Evolutionary conservation across 2,329 filamentous ascomycete species (phyloP), one percentile per base, ranked within the genome.

Genomic region (Diplodia mutila): DNA sequence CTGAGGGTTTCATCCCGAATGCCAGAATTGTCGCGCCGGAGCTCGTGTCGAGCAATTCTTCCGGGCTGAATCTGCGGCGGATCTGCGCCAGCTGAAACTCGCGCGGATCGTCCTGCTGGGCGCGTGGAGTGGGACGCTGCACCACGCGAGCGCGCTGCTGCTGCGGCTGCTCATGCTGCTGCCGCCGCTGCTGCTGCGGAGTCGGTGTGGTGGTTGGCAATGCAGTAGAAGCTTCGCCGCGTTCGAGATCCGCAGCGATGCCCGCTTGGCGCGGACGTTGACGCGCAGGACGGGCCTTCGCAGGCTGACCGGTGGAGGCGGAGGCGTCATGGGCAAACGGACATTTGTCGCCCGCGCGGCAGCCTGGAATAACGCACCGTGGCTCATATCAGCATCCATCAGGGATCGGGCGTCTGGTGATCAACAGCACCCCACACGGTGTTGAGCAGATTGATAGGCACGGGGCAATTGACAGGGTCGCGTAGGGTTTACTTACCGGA

Each of bases 1-100:
- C 92, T 6, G 91, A 93, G 5, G 92, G 92, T 14, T 80, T 80
- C 69, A 95, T 80, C 63, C 83, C 86, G 77, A 94, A 91, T 11
- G 82, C 79, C 48, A 94, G 78, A 18, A 85, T 83, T 0, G 86
- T 87, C 3, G 82, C 83, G 61, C 85, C 84, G 59, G 85, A 84
- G 69, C 85, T 73, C 69, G 79, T 76, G 37, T 78, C 75, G 53
- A 75, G 63, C 25, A 69, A 76, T 70, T 86, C 83, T 57, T 79
- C 76, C 14, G 85, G 85, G 65, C 78, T 79, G 77, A 88, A 94
- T 39, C 92, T 86, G 70, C 87, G 86, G 72, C 87, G 85, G 69
- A 94, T 80, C 80, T 95, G 92, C 69, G 86, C 86, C 61, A 94
- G 79, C 76, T 95, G 91, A 75, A 93, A 95, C 67, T 85, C 85